Base-by-base conservation (phyloP, 495 filamentous ascomycete species). In the Aspergillus nidulans region DNA sequence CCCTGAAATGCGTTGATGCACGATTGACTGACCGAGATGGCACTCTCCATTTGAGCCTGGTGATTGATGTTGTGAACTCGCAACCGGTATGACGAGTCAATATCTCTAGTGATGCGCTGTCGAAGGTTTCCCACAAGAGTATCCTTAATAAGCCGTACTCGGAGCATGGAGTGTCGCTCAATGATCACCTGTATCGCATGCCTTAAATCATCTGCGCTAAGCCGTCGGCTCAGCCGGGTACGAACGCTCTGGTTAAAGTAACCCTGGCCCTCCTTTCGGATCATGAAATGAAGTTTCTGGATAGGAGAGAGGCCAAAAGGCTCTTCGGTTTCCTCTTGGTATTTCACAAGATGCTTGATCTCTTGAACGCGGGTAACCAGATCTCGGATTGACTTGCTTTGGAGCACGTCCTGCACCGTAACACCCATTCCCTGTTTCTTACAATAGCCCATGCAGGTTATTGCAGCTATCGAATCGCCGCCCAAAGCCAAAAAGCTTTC, bases 181-280 rank as follows among this genome's bases (percentile, higher is more conserved):
- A 89, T 76, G 9, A 89, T 67, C 0, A 77, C 75, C 48, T 85
- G 78, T 39, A 86, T 62, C 1, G 84, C 83, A 15, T 72, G 69
- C 1, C 63, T 65, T 4, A 90, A 60, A 8, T 77, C 76, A 3
- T 66, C 55, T 10, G 78, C 63, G 12, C 77, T 67, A 26, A 84
- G 66, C 2, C 59, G 62, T 53, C 72, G 73, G 43, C 75, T 83
- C 13, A 90, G 52, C 3, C 81, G 77, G 3, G 88, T 73, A 0
- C 87, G 63, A 36, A 89, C 74, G 49, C 86, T 87, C 59, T 87
- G 85, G 61, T 90, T 89, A 63, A 88, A 91, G 51, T 88, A 82
- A n/a, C 83, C 83, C 56, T 81, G 75, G 0, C 76, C 78, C 19
- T 84, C 77, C 32, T 70, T 64, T 0, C 71, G 70, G 21, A 76